Evolutionary conservation across 1,284 basidiomycete species (phyloP).

Genomic region (Fomitopsis palustris): DNA sequence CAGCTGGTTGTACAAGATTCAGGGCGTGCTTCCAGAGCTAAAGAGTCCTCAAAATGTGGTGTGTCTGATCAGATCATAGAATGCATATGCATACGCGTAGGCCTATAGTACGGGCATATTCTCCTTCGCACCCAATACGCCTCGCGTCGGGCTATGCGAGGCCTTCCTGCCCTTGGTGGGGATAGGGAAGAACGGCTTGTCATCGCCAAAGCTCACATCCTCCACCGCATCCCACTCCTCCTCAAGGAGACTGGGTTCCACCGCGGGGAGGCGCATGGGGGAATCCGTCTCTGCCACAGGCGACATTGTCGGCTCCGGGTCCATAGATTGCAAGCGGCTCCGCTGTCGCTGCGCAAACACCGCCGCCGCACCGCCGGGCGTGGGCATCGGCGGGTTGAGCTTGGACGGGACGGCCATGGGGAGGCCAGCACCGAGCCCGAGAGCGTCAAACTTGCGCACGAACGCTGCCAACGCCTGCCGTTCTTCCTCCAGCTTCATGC

Average conservation of each 20-base stretch:
- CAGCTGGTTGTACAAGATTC: background rate
- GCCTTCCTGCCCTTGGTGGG: conserved; percentile 15
- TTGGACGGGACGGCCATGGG: conserved; percentile 35
- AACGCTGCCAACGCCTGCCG: conserved; percentile 71
- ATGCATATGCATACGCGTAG: background rate
- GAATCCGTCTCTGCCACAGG: conserved; percentile 34
- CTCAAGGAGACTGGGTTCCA: conserved; percentile 56
- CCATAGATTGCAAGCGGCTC: conserved; percentile 25
- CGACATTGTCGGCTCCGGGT: conserved; percentile 24
- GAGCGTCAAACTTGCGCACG: conserved; percentile 68
- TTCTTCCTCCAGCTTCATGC: conserved; percentile 68
- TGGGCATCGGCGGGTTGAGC: conserved; percentile 42
- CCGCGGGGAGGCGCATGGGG: conserved; percentile 41
- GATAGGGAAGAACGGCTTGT: conserved; percentile 15
- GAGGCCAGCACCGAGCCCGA: conserved; percentile 44
- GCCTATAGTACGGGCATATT: conserved; percentile 23
- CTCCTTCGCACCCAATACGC: conserved; percentile 30
- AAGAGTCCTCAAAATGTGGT: background rate
- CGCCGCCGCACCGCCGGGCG: conserved; percentile 45
- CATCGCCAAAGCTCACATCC: conserved; percentile 52
- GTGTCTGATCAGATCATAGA: background rate
- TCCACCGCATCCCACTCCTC: conserved; percentile 48
- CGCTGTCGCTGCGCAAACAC: conserved; percentile 45
- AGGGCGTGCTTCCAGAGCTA: background rate
- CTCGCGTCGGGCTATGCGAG: conserved; percentile 24